Evolutionary conservation across 495 filamentous ascomycete genomes (phyloP), one percentile per base, ranked within the genome.

Genomic region (Aspergillus asperescens): DNA sequence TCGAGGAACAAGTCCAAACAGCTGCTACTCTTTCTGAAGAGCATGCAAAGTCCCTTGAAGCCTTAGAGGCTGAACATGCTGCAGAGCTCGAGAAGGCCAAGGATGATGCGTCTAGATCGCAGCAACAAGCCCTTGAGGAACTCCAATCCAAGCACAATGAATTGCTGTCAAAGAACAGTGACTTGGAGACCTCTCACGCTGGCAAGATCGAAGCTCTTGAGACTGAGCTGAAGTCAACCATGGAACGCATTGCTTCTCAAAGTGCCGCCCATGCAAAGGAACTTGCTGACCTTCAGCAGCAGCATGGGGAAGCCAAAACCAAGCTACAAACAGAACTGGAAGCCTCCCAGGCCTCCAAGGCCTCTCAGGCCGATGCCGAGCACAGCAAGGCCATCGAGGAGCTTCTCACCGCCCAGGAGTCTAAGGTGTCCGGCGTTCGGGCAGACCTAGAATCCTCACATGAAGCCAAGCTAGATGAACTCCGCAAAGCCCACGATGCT

Each of bases 321-420:
- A 61, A 65, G 39, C 44, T 73, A 50, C 65, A 62, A 40, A 62
- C 59, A 31, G 70, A 76, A 34, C 56, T 69, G 25, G 65, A 74
- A 40, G 57, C 59, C 9, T 46, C 56, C 7, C 62, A 66, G 23
- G 38, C 49, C 24, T 66, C 71, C 10, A 69, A 67, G 57, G 48
- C 66, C 16, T 58, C 70, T 12, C 64, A 73, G 23, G 59, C 62
- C n/a, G 72, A 75, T 47, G 64, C 65, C 9, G 71, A 76, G 50
- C 73, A 76, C 42, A 67, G 59, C 50, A 68, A 61, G 42, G 73
- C 68, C 9, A 75, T 76, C 28, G 73, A 76, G 53, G 65, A 70
- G 48, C 68, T 76, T n/a, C 66, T 76, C 51, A 73, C 62, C 4
- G 56, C 69, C n/a, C 66, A 74, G 10, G 73, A 76, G 16, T 54